Evolutionary conservation across 208 protist genomes (phyloP).

Genomic region (Acanthamoeba castellanii): DNA sequence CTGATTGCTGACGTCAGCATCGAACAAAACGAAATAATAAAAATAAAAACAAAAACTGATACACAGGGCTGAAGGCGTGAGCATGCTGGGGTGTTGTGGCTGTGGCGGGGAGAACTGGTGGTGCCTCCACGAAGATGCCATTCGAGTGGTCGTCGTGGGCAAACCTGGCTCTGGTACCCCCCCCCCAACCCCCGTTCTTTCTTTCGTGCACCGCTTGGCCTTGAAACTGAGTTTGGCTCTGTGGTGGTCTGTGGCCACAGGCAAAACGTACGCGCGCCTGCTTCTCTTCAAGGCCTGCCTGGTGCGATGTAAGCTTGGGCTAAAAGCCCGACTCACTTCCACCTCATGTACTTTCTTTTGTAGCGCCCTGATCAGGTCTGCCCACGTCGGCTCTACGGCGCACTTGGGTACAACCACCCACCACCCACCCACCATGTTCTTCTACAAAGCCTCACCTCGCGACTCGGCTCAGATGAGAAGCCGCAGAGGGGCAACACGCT

Average conservation of each 20-base stretch:
- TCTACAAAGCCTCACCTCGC: too few relatives aligned
- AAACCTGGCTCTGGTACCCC: background rate
- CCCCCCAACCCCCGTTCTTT: background rate
- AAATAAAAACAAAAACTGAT: background rate
- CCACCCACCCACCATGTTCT: background rate
- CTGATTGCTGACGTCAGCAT: background rate
- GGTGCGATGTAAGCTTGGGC: too few relatives aligned
- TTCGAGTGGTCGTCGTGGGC: constrained; percentile 29
- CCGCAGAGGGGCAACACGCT: background rate
- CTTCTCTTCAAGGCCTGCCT: too few relatives aligned
- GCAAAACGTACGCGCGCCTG: background rate
- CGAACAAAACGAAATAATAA: background rate
- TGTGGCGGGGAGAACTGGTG: constrained; percentile 26
- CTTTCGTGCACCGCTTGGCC: background rate
- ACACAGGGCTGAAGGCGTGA: background rate
- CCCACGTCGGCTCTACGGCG: background rate
- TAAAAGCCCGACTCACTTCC: background rate
- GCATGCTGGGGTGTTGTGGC: constrained; percentile 20
- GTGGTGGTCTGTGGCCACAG: background rate
- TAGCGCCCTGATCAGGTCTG: background rate
- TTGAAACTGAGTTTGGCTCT: too few relatives aligned
- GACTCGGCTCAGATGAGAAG: background rate
- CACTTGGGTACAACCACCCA: background rate
- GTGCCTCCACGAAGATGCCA: constrained; percentile 32
- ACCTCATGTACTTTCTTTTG: background rate